Base-by-base conservation (phyloP, 805 yeast genomes). In the Isabelozyma gotoi region DNA sequence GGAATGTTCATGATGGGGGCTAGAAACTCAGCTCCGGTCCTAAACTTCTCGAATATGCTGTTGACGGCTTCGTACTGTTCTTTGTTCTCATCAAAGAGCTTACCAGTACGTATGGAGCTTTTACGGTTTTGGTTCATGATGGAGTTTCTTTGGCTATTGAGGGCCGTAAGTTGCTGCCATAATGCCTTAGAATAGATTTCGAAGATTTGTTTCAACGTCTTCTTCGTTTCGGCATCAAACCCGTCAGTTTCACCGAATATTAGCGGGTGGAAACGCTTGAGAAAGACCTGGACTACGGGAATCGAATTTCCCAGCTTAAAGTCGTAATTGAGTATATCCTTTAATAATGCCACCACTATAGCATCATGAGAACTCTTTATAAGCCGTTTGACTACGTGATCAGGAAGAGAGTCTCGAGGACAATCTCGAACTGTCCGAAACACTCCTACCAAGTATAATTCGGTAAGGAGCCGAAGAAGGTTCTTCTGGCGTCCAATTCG, bases 101-200 rank as follows among this genome's bases (percentile, higher is more conserved):
- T 78, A 18, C 96, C 96, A 1, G 85, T 80, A 51, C 85, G 74
- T 43, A 86, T 78, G 42, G 85, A 80, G 2, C 82, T 77, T 42
- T 75, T 77, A 36, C 74, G 71, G 43, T 76, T 78, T 41, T 67
- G 70, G 16, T 62, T 60, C 16, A 63, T 62, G 10, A 72, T 56
- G 16, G 62, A 65, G 8, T 56, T 47, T 0, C 76, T 55, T n/a
- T 59, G 59, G n/a, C 59, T 53, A 39, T 71, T 67, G n/a, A 72
- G 50, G 1, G 57, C 59, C 3, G 57, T 57, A 0, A 80, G 58
- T 19, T 62, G 59, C 1, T 63, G 46, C 8, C 76, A 62, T 0
- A 76, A 67, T 0, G 74, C 76, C 11, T 67, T 69, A 0, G 78
- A 59, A 51, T 73, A 82, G 0, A 64, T 55, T 16, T 59, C 63